Percentiles rank a stretch among this genome's conserved stretches.
phyloP scores from a whole-genome alignment of 1,284 basidiomycete genomes.

The Acaromyces ingoldii region DNA sequence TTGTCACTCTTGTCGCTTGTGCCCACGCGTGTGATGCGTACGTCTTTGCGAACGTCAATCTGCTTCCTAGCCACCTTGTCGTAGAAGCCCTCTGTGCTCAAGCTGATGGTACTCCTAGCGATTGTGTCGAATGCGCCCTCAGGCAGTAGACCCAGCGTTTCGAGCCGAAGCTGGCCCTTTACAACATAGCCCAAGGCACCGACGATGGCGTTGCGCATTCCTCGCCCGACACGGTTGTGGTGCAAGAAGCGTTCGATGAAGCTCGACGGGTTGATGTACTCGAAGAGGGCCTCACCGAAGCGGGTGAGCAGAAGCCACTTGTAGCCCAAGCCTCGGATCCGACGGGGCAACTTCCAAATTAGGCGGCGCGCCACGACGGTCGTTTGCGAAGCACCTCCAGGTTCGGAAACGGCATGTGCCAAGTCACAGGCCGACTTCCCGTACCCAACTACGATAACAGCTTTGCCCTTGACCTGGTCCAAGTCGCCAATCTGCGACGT shows the following conservation, averaged over 20 bases:
- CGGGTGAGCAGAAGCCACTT: constrained; percentile 36
- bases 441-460: constrained; percentile 36
- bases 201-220: constrained; percentile 32
- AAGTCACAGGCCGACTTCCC: constrained; percentile 40
- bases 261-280: constrained; percentile 27
- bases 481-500: constrained; percentile 20
- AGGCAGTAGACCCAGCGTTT: constrained; percentile 21
- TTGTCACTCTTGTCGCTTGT: neutral
- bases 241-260: constrained; percentile 26
- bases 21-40: neutral
- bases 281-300: constrained; percentile 33
- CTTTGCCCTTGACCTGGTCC: constrained; percentile 19
- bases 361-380: constrained; percentile 35
- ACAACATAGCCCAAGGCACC: constrained; percentile 26
- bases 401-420: constrained; percentile 28
- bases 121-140: constrained; percentile 32
- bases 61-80: constrained; percentile 23
- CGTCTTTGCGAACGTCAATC: constrained; percentile 12
- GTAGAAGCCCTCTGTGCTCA: constrained; percentile 36
- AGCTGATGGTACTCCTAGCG: constrained; percentile 32
- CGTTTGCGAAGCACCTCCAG: constrained; percentile 13
- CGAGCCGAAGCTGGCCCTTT: constrained; percentile 24
- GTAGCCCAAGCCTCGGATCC: constrained; percentile 29
- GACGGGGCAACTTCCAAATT: constrained; percentile 39
- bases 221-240: constrained; percentile 11